Percentiles rank a stretch among this genome's conserved stretches.
Conservation (phyloP, 176 grass and related monocot species). For the Musa schizocarpa region DNA sequence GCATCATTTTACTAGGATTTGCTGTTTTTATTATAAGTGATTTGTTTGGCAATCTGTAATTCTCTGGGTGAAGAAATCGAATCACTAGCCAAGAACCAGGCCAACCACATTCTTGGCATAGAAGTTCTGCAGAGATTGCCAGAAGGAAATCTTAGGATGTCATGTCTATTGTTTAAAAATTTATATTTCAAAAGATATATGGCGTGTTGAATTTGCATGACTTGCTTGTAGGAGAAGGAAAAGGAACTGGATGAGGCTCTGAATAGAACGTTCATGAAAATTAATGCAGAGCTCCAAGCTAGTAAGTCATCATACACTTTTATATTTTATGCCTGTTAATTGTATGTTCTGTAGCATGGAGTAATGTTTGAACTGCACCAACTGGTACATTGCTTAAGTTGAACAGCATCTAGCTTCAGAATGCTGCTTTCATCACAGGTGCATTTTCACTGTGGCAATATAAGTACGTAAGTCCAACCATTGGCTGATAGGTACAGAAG, state of each 20-base stretch:
- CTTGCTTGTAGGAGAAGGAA: slow-evolving; percentile 23
- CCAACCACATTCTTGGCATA: background rate
- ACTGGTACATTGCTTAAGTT: too few relatives aligned
- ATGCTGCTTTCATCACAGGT: too few relatives aligned
- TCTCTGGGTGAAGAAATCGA: background rate
- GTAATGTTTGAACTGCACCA: too few relatives aligned
- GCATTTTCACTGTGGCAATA: too few relatives aligned
- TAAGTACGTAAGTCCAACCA: too few relatives aligned
- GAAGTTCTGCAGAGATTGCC: too few relatives aligned
- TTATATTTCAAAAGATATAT: background rate
- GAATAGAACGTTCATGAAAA: slow-evolving; percentile 22
- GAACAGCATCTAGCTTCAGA: too few relatives aligned
- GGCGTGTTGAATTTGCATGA: slow-evolving; percentile 1
- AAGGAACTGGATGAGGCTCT: slow-evolving; percentile 30
- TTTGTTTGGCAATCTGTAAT: too few relatives aligned
- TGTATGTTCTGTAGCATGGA: too few relatives aligned
- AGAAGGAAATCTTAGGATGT: too few relatives aligned
- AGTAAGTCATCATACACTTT: slow-evolving; percentile 22
- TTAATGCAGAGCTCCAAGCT: slow-evolving; percentile 27
- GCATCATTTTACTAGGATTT: background rate
- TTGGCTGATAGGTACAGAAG: too few relatives aligned
- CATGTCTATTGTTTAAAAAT: background rate
- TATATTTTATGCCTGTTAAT: background rate
- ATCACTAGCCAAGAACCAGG: background rate
- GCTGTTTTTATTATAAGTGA: background rate